Evolutionary conservation across 331 rosid genomes (phyloP), one percentile per base, ranked within the genome.

Genomic region (Acacia pycnantha): DNA sequence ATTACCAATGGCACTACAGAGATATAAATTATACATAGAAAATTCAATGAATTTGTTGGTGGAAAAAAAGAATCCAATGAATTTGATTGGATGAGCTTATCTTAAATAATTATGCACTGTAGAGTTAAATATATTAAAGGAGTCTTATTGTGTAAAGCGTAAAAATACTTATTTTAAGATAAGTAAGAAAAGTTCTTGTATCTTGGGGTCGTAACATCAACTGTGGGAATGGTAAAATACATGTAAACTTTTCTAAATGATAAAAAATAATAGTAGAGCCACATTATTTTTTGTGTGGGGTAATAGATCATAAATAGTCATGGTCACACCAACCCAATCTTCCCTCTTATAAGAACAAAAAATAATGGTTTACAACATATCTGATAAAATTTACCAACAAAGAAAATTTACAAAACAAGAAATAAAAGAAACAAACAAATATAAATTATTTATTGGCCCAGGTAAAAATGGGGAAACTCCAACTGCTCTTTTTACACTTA

Each of bases 401-500:
- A 12, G 19, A 19, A 53, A 26, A 1, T 33, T 67, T 67, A 35
- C 5, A 67, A 21, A 8, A 19, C 48, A 67, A 82, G 85, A 77
- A 84, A 62, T 26, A 26, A 83, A 88, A 83, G 87, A 70, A 77
- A 24, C 15, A 59, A 11, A 59, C 2, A 29, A n/a, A 53, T 16
- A 11, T 43, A 24, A 14, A 40, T 37, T 70, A 24, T 70, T 70
- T 70, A 83, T 64, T 73, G 76, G 53, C 79, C 76, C 76, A 73
- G 65, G 59, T 71, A 77, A 40, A 68, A 68, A 74, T 72, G 51
- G 73, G 5, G 75, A 66, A 46, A 66, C 76, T 73, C 83, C 87
- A 89, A 83, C 93, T 82, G 86, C 88, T 92, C 83, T 94, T 92
- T 92, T 85, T 94, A 92, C 97, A 94, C 93, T 94, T 91, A 41